phyloP scores from a whole-genome alignment of 2,329 filamentous ascomycete species.

The Coniochaeta sp. region DNA sequence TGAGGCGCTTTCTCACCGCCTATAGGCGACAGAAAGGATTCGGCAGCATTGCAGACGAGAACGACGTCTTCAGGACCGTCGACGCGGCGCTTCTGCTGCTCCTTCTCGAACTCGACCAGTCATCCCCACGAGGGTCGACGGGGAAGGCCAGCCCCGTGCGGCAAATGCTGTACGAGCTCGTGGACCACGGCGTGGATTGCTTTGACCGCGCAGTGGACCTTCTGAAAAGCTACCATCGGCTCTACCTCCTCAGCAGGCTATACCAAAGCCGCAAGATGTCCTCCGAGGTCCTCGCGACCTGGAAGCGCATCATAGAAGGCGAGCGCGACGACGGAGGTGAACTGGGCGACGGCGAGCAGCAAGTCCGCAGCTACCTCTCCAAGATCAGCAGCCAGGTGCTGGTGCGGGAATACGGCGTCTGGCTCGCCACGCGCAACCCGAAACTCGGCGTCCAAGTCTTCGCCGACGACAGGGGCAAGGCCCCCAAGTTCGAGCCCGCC shows the following conservation, averaged over 20 bases:
- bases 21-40: conserved; percentile 95
- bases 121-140: conserved; percentile 48
- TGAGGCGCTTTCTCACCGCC: conserved; percentile 74
- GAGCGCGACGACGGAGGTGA: conserved; percentile 76
- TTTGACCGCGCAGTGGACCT: conserved; percentile 79
- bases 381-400: conserved; percentile 73
- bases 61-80: conserved; percentile 80
- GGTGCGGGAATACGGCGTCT: conserved; percentile 86
- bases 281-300: conserved; percentile 78
- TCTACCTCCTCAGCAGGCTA: conserved; percentile 87
- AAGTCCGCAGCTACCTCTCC: conserved; percentile 76
- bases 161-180: conserved; percentile 75
- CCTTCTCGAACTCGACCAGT: conserved; percentile 72
- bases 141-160: conserved; percentile 57
- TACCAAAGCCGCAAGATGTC: conserved; percentile 88
- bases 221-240: conserved; percentile 72
- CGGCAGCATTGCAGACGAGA: conserved; percentile 84
- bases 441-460: conserved; percentile 88
- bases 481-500: conserved; percentile 68
- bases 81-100: conserved; percentile 81
- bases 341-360: conserved; percentile 69
- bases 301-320: conserved; percentile 83
- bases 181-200: conserved; percentile 86
- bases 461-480: conserved; percentile 73
- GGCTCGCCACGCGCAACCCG: conserved; percentile 86